Conservation (phyloP, 257 asterid genomes). For the Penstemon newberryi region DNA sequence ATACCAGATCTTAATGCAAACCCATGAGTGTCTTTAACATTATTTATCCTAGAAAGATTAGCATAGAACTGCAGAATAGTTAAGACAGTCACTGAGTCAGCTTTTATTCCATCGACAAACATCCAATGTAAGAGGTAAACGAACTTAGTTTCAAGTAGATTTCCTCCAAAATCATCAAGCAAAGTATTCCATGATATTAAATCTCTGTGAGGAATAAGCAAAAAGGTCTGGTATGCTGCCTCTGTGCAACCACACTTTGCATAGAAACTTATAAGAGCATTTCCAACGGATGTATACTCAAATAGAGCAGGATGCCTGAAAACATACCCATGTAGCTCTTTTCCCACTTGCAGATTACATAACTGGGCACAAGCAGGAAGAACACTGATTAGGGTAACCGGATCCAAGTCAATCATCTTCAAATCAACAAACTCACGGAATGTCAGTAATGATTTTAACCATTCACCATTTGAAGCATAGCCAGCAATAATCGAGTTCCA, state of each 20-base stretch:
- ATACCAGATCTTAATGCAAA: constrained; percentile 49
- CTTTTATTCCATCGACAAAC: constrained; percentile 52
- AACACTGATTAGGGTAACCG: constrained; percentile 61
- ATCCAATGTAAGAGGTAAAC: constrained; percentile 45
- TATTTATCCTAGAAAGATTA: constrained; percentile 36
- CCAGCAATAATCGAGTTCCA: constrained; percentile 85
- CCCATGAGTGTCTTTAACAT: constrained; percentile 76
- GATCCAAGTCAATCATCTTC: constrained; percentile 45
- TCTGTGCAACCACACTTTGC: constrained; percentile 52
- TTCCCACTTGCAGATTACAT: constrained; percentile 51
- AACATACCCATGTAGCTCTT: constrained; percentile 73
- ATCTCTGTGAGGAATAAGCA: constrained; percentile 50
- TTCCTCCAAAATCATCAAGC: constrained; percentile 64
- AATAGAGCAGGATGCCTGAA: constrained; percentile 42
- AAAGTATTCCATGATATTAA: constrained; percentile 80
- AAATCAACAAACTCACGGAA: constrained; percentile 42
- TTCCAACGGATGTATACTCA: constrained; percentile 57
- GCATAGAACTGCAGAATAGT: constrained; percentile 48
- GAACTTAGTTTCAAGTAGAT: constrained; percentile 45
- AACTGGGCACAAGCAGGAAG: constrained; percentile 73
- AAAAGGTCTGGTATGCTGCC: constrained; percentile 53
- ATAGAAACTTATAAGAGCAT: constrained; percentile 69
- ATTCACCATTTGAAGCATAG: constrained; percentile 57
- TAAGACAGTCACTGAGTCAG: constrained; percentile 68
- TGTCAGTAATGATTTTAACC: constrained; percentile 50